Percentiles rank a stretch among this genome's conserved stretches.
Evolutionary conservation across 257 asterid species (phyloP).

Genomic region (Lycium ferocissimum): DNA sequence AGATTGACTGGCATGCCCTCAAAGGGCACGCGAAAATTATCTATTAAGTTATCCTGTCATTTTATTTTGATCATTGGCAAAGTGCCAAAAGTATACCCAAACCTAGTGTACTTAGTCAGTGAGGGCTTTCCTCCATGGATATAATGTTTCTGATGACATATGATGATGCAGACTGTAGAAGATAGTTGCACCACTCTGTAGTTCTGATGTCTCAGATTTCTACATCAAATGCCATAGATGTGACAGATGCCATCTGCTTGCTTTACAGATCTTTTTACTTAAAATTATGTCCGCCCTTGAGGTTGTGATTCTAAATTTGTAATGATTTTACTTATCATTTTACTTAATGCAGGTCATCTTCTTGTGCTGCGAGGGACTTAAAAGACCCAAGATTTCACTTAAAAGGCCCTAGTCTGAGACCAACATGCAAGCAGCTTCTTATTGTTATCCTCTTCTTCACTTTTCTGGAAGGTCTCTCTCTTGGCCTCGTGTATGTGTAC

Average conservation of each 20-base stretch:
- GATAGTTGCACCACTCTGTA: not conserved
- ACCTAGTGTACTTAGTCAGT: not conserved
- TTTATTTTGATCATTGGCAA: not conserved
- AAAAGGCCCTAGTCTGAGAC: constrained; percentile 27
- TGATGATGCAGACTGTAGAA: not conserved
- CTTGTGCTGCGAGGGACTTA: constrained; percentile 1
- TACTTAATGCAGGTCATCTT: constrained; percentile 9
- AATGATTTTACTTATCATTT: not conserved
- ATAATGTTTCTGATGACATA: constrained; percentile 13
- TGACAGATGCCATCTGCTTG: not conserved
- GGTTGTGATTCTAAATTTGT: not conserved
- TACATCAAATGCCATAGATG: not conserved
- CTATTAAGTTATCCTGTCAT: not conserved
- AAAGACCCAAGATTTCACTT: not conserved
- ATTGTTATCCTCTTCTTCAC: constrained; percentile 53
- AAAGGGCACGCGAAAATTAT: not conserved
- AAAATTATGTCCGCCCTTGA: not conserved
- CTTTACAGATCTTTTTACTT: not conserved
- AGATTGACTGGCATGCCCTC: constrained; percentile 11
- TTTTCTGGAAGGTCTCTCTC: constrained; percentile 53
- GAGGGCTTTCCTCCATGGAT: constrained; percentile 11
- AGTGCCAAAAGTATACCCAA: not conserved
- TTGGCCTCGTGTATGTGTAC: not conserved
- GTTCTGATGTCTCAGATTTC: not conserved
- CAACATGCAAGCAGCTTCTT: constrained; percentile 65